Evolutionary conservation across 23 red algal genomes (phyloP).

Genomic region (Gracilaria domingensis): DNA sequence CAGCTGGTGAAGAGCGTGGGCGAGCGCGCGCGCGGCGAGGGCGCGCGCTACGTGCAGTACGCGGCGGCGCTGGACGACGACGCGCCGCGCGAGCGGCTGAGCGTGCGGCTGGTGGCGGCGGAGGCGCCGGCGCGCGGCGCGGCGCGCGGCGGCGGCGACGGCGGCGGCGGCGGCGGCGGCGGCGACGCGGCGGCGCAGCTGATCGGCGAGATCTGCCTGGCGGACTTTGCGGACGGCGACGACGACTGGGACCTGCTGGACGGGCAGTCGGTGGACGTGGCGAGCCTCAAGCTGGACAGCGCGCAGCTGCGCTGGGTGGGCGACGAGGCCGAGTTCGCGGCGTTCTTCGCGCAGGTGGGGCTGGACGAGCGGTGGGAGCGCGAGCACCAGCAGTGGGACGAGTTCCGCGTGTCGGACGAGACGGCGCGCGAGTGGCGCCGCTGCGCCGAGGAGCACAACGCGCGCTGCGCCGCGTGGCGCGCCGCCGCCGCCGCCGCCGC

Average conservation of each 20-base stretch:
- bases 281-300: slow-evolving; percentile 41
- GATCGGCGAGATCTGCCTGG: slow-evolving; percentile 63
- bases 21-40: slow-evolving; percentile 21
- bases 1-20: slow-evolving; percentile 10
- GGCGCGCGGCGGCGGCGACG: no score
- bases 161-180: no score
- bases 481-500: background rate
- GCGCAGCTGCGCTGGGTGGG: slow-evolving; percentile 55
- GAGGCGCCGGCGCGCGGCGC: no score
- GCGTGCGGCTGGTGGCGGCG: no score
- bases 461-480: slow-evolving; percentile 40
- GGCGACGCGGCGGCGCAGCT: no score
- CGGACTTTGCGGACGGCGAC: slow-evolving; percentile 63
- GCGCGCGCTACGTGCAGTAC: slow-evolving; percentile 36
- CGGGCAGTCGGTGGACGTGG: slow-evolving; percentile 29
- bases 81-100: slow-evolving; percentile 6
- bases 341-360: slow-evolving; percentile 65
- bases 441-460: slow-evolving; percentile 41
- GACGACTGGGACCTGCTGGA: slow-evolving; percentile 60
- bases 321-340: slow-evolving; percentile 65
- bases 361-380: slow-evolving; percentile 59
- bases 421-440: slow-evolving; percentile 41
- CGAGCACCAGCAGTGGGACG: slow-evolving; percentile 25
- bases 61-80: slow-evolving; percentile 35
- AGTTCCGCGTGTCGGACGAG: slow-evolving; percentile 52